A percentile compares a stretch with the other conserved stretches of the same genome.
phyloP scores from a whole-genome alignment of 805 yeast species.

The Schizosaccharomyces cryophilus region DNA sequence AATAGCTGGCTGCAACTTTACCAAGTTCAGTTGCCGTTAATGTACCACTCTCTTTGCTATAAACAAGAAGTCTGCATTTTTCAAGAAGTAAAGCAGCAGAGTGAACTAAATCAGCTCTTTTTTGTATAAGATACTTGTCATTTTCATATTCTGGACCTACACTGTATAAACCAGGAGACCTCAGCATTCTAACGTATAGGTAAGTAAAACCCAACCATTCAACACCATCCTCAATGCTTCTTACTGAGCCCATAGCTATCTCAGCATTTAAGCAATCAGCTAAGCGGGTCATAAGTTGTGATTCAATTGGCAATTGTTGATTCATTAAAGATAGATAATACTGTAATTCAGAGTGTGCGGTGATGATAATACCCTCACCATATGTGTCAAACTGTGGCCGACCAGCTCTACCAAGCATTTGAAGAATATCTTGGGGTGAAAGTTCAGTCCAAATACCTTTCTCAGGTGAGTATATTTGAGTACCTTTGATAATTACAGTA shows the following conservation, averaged over 20 bases:
- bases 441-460: slow-evolving; percentile 54
- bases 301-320: slow-evolving; percentile 79
- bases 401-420: slow-evolving; percentile 97
- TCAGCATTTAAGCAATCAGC: slow-evolving; percentile 73
- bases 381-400: slow-evolving; percentile 78
- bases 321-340: slow-evolving; percentile 76
- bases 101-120: slow-evolving; percentile 45
- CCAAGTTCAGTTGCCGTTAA: slow-evolving; percentile 50
- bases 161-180: slow-evolving; percentile 48
- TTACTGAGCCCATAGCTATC: slow-evolving; percentile 45
- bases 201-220: slow-evolving; percentile 65
- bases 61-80: slow-evolving; percentile 32
- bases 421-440: slow-evolving; percentile 85
- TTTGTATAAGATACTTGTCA: slow-evolving; percentile 25
- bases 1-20: slow-evolving; percentile 61
- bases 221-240: slow-evolving; percentile 37
- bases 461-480: slow-evolving; percentile 81
- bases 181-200: slow-evolving; percentile 51
- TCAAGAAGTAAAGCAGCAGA: slow-evolving; percentile 44
- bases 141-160: slow-evolving; percentile 40
- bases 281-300: slow-evolving; percentile 47
- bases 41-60: slow-evolving; percentile 25
- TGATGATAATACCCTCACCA: slow-evolving; percentile 86
- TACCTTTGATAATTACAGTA: slow-evolving; percentile 78
- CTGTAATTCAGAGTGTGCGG: slow-evolving; percentile 63